Percentiles rank a stretch among this genome's conserved stretches.
Conservation (phyloP, 768 basidiomycete species). For the Tubosaeta brunneosetosa region DNA sequence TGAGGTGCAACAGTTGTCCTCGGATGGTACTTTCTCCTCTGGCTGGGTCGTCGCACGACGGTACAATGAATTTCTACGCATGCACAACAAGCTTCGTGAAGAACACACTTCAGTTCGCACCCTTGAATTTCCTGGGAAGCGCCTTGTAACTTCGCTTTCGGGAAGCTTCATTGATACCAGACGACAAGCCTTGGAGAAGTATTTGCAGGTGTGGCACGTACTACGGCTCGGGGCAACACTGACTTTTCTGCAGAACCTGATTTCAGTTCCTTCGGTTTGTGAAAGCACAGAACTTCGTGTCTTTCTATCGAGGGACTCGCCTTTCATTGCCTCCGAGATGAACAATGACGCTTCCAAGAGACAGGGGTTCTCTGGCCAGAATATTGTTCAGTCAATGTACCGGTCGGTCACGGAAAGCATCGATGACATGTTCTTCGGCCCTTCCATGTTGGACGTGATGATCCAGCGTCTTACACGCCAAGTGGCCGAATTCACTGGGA, state of each 20-base stretch:
- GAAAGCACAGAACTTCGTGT: slow-evolving; percentile 76
- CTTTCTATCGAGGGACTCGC: slow-evolving; percentile 86
- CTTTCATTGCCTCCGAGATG: slow-evolving; percentile 61
- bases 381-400: slow-evolving; percentile 83
- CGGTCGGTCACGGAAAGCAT: slow-evolving; percentile 90
- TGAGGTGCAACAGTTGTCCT: slow-evolving; percentile 84
- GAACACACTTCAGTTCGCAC: slow-evolving; percentile 59
- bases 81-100: slow-evolving; percentile 84
- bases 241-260: slow-evolving; percentile 51
- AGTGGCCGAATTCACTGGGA: slow-evolving; percentile 83
- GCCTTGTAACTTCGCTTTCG: slow-evolving; percentile 83
- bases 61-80: slow-evolving; percentile 91
- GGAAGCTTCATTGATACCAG: slow-evolving; percentile 85
- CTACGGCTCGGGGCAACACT: not conserved
- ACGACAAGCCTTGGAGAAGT: slow-evolving; percentile 76
- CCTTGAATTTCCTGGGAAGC: slow-evolving; percentile 90
- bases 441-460: slow-evolving; percentile 93
- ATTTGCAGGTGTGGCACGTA: slow-evolving; percentile 63
- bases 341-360: slow-evolving; percentile 38
- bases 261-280: slow-evolving; percentile 70
- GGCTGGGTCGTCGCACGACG: slow-evolving; percentile 93
- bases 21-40: slow-evolving; percentile 71
- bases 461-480: slow-evolving; percentile 87
- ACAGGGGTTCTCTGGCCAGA: slow-evolving; percentile 58
- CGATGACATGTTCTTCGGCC: slow-evolving; percentile 96